Percentiles rank a stretch among this genome's conserved stretches.
These are phyloP conservation scores for Penicillium concentricum DNA, from an alignment of 2,329 filamentous ascomycete genomes.

Conservation along the genomic window DNA sequence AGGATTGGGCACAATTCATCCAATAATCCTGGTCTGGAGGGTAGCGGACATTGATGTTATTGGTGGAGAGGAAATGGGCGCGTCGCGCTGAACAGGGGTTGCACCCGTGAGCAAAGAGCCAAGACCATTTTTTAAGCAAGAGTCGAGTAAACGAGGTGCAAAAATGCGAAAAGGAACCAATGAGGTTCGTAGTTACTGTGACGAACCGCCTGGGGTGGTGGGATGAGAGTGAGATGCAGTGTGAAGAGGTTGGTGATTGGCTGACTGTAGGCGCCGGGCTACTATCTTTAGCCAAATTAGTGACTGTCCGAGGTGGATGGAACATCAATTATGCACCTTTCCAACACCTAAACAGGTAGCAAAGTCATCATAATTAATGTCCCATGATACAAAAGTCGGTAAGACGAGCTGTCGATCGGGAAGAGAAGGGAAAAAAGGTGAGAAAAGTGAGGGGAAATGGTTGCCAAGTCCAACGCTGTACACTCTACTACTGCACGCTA, in stretches of 20 bases:
- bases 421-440: background rate
- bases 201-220: conserved; percentile 19
- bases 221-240: conserved; percentile 6
- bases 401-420: conserved; percentile 1
- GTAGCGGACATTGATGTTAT: conserved; percentile 6
- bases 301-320: conserved; percentile 8
- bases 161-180: conserved; percentile 10
- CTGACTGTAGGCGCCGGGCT: conserved; percentile 27
- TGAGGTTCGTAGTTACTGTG: conserved; percentile 18
- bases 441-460: conserved; percentile 1
- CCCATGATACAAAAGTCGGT: background rate
- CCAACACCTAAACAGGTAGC: background rate
- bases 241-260: conserved; percentile 24
- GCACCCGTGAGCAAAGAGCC: conserved; percentile 1
- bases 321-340: conserved; percentile 13
- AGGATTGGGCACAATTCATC: conserved; percentile 28
- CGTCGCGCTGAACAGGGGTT: conserved; percentile 18
- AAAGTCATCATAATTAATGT: background rate
- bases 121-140: conserved; percentile 19
- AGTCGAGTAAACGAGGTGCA: conserved; percentile 1
- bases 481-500: conserved; percentile 3
- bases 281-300: conserved; percentile 32
- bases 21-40: conserved; percentile 10
- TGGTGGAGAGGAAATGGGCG: conserved; percentile 19
- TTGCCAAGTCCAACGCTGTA: background rate